Evolutionary conservation across 495 filamentous ascomycete species (phyloP).

Genomic region (Hypoxylon fragiforme): DNA sequence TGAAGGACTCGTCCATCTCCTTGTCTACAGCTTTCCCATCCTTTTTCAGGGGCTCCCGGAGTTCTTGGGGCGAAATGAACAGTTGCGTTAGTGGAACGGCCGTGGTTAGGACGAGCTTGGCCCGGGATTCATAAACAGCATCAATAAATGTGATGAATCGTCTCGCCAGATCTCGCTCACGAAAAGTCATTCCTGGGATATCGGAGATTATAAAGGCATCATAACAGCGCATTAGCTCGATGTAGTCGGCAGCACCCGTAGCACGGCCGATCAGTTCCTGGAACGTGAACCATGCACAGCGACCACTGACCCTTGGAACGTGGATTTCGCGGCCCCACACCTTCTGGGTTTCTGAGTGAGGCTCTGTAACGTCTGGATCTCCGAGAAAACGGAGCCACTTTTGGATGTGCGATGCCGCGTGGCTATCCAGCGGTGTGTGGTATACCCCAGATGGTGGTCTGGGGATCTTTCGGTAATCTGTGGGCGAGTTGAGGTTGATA

Average conservation of each 20-base stretch:
- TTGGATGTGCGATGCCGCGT: conserved; percentile 77
- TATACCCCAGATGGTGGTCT: conserved; percentile 93
- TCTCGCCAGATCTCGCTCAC: conserved; percentile 83
- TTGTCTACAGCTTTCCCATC: conserved; percentile 45
- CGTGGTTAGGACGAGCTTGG: conserved; percentile 92
- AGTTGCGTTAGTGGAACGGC: conserved; percentile 81
- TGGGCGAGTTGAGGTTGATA: conserved; percentile 91
- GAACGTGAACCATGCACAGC: conserved; percentile 87
- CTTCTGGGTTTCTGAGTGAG: conserved; percentile 73
- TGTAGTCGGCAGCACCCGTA: conserved; percentile 89
- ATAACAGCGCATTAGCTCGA: conserved; percentile 89
- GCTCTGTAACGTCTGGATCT: conserved; percentile 75
- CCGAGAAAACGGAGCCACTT: conserved; percentile 95
- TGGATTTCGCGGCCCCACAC: conserved; percentile 93
- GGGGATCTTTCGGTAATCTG: conserved; percentile 96
- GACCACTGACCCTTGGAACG: conserved; percentile 85
- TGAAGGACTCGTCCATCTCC: conserved; percentile 61
- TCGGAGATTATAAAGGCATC: conserved; percentile 89
- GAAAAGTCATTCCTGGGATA: conserved; percentile 87
- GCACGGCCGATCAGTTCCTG: conserved; percentile 84
- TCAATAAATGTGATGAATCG: conserved; percentile 98
- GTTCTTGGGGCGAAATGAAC: conserved; percentile 82
- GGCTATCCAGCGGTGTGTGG: conserved; percentile 74
- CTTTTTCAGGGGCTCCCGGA: conserved; percentile 56
- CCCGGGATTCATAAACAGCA: conserved; percentile 82